phyloP scores from a whole-genome alignment of 345 rosid species.

The Eucalyptus regnans region DNA sequence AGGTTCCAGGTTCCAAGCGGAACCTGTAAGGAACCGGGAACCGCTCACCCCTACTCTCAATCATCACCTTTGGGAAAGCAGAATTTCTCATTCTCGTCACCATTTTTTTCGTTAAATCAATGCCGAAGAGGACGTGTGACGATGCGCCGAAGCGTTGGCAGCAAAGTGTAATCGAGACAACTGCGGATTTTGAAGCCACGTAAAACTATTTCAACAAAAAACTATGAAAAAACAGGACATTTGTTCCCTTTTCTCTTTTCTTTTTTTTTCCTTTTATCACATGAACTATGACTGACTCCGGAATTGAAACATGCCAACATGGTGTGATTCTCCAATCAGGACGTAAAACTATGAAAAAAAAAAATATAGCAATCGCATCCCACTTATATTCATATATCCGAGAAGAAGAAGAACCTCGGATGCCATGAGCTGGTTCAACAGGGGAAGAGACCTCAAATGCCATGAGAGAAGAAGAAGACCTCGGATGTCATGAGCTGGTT shows the following conservation, averaged over 20 bases:
- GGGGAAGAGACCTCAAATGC: too few species aligned
- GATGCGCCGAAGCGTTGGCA: background rate
- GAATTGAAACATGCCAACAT: background rate
- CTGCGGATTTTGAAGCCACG: too few species aligned
- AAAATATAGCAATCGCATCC: background rate
- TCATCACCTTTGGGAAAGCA: slow-evolving; percentile 43
- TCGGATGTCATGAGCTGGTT: background rate
- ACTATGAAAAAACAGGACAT: background rate
- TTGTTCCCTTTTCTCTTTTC: too few species aligned
- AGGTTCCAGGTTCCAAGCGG: too few species aligned
- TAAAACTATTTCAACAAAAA: too few species aligned
- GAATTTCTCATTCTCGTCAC: slow-evolving; percentile 19
- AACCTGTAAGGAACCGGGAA: too few species aligned
- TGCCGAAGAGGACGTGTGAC: background rate
- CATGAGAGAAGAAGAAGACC: too few species aligned
- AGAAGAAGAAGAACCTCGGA: background rate
- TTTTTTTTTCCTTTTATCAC: background rate
- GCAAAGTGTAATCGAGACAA: background rate
- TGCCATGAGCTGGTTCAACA: too few species aligned
- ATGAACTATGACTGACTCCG: background rate
- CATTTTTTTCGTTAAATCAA: background rate
- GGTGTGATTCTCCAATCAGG: background rate
- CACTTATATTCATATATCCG: background rate
- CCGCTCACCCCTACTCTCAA: background rate
- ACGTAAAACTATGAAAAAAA: background rate